Evolutionary conservation across 208 protist genomes (phyloP).

Genomic region (Blastocrithidia nonstop): DNA sequence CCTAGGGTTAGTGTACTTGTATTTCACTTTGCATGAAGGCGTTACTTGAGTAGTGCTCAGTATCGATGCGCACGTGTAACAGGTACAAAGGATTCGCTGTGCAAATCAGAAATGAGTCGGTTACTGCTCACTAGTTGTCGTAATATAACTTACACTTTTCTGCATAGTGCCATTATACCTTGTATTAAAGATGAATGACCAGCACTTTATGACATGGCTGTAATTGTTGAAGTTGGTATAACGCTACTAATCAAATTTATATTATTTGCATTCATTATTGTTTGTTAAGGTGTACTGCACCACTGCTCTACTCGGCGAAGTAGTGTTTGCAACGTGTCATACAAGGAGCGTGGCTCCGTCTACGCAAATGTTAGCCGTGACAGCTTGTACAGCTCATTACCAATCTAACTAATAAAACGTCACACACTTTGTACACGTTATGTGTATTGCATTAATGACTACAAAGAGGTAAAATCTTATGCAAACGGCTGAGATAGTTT

Average conservation of each 20-base stretch:
- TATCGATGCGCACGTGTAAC: conserved; percentile 55
- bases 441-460: too few species aligned
- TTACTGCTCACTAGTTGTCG: too few species aligned
- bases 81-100: conserved; percentile 86
- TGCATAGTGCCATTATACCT: conserved; percentile 27
- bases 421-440: too few species aligned
- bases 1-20: conserved; percentile 73
- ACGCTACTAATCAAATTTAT: too few species aligned
- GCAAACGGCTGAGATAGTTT: too few species aligned
- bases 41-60: conserved; percentile 60
- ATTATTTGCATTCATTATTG: too few species aligned
- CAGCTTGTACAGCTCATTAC: conserved; percentile 57
- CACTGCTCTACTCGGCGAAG: conserved; percentile 35
- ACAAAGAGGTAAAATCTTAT: too few species aligned
- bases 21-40: conserved; percentile 87
- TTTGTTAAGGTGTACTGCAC: too few species aligned
- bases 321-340: conserved; percentile 58
- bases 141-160: conserved; percentile 21
- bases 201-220: too few species aligned
- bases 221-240: too few species aligned
- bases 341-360: conserved; percentile 81
- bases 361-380: conserved; percentile 88
- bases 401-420: too few species aligned
- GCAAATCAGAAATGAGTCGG: conserved; percentile 83
- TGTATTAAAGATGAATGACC: too few species aligned